phyloP scores from a whole-genome alignment of 257 asterid species.

The Anisodus acutangulus region DNA sequence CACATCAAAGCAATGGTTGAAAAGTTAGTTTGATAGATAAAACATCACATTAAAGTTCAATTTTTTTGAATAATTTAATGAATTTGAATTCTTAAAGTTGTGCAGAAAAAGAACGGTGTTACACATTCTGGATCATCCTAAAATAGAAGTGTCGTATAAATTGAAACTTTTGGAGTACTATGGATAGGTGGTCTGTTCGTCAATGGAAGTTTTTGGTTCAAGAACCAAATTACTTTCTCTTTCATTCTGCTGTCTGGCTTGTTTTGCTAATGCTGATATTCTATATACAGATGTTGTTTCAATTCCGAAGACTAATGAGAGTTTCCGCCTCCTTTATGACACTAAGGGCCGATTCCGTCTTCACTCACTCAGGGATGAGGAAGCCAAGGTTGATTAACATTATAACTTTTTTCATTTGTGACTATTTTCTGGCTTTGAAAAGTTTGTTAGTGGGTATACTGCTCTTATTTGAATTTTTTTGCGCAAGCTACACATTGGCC shows the following conservation, averaged over 20 bases:
- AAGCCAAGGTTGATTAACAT: conserved; percentile 44
- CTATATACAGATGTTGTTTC: conserved; percentile 49
- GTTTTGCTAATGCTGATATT: not conserved
- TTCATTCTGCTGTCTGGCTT: not conserved
- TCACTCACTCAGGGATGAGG: conserved; percentile 51
- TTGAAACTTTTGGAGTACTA: not conserved
- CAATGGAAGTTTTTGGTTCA: not conserved
- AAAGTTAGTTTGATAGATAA: not conserved
- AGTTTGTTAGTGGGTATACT: not conserved
- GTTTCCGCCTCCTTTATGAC: conserved; percentile 48
- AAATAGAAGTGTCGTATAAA: not conserved
- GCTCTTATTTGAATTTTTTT: not conserved
- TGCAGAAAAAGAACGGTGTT: not conserved
- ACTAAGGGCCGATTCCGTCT: conserved; percentile 18
- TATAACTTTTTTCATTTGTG: not conserved
- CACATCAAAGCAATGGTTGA: not conserved
- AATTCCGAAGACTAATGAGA: conserved; percentile 58
- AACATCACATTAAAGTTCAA: not conserved
- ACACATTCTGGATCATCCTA: not conserved
- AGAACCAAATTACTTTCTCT: too few relatives aligned
- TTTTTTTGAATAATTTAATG: not conserved
- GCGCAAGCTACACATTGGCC: too few relatives aligned
- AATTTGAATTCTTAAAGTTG: not conserved
- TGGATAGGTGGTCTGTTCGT: not conserved
- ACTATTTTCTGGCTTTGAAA: not conserved